A percentile compares a stretch with the other conserved stretches of the same genome.
Conservation (phyloP, 352 stramenopile species). For the Phytophthora europaea region DNA sequence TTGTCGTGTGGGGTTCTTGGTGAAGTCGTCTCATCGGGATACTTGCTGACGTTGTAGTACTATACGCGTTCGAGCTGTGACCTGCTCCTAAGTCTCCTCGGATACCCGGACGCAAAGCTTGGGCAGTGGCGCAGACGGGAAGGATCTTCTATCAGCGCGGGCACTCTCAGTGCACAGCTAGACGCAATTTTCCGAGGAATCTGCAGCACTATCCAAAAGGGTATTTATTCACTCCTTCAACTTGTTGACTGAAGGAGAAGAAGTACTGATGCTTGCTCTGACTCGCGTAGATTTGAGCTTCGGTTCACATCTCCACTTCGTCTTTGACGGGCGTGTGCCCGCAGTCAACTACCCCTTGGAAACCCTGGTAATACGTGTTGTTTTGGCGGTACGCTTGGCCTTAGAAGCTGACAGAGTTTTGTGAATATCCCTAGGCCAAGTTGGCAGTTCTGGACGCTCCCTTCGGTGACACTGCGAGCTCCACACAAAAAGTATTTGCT, state of each 20-base stretch:
- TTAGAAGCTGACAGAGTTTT: neutral
- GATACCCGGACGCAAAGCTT: slow-evolving; percentile 57
- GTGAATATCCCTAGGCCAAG: slow-evolving; percentile 22
- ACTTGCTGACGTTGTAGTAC: slow-evolving; percentile 39
- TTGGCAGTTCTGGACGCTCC: slow-evolving; percentile 32
- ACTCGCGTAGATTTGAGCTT: slow-evolving; percentile 47
- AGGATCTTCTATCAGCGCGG: slow-evolving; percentile 21
- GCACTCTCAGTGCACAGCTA: slow-evolving; percentile 31
- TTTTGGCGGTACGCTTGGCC: neutral
- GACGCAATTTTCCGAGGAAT: slow-evolving; percentile 39
- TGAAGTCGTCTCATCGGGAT: neutral
- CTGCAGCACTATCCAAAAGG: slow-evolving; percentile 34
- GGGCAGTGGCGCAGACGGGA: slow-evolving; percentile 24
- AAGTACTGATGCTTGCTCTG: slow-evolving; percentile 6
- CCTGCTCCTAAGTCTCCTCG: slow-evolving; percentile 62
- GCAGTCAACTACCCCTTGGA: slow-evolving; percentile 57
- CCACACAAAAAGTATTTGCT: slow-evolving; percentile 14
- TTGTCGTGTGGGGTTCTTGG: neutral
- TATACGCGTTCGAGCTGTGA: slow-evolving; percentile 65
- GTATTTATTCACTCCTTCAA: slow-evolving; percentile 23
- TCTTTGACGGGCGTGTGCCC: slow-evolving; percentile 53
- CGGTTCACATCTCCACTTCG: slow-evolving; percentile 58
- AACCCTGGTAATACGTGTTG: slow-evolving; percentile 37
- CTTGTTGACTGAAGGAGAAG: neutral
- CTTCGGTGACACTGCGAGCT: slow-evolving; percentile 9